These are phyloP conservation scores for Rosa lucieae DNA, from an alignment of 306 rosid species.

Conservation along the genomic window DNA sequence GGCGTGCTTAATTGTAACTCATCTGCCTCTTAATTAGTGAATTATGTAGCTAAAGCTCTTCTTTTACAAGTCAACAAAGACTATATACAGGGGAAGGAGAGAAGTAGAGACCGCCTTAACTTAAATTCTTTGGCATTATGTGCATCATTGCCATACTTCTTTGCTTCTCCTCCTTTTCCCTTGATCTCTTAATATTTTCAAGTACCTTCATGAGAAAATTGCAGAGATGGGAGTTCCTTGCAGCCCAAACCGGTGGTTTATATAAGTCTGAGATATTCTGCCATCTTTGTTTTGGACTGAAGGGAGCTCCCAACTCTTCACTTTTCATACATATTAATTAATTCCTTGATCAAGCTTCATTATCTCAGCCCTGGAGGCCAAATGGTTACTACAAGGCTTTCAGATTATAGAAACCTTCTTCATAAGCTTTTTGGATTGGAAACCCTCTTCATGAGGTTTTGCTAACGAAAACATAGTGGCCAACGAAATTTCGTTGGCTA, in stretches of 20 bases:
- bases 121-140: neutral
- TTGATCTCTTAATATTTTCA: neutral
- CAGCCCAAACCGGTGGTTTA: conserved; percentile 50
- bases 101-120: neutral
- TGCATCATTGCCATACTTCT: neutral
- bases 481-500: too few species aligned
- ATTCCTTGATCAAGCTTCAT: neutral
- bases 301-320: conserved; percentile 81
- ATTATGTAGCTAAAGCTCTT: neutral
- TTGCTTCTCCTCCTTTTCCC: neutral
- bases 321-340: conserved; percentile 25
- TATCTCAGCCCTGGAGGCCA: conserved; percentile 13
- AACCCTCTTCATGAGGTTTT: neutral
- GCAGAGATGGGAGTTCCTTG: conserved; percentile 62
- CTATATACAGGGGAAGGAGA: neutral
- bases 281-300: conserved; percentile 57
- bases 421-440: neutral
- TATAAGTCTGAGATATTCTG: conserved; percentile 9
- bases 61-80: neutral
- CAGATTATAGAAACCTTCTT: too few species aligned
- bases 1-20: neutral
- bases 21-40: conserved; percentile 1
- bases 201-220: conserved; percentile 27
- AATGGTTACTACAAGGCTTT: neutral
- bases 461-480: neutral